phyloP scores from a whole-genome alignment of 23 red algal genomes.

The Gracilaria domingensis region DNA sequence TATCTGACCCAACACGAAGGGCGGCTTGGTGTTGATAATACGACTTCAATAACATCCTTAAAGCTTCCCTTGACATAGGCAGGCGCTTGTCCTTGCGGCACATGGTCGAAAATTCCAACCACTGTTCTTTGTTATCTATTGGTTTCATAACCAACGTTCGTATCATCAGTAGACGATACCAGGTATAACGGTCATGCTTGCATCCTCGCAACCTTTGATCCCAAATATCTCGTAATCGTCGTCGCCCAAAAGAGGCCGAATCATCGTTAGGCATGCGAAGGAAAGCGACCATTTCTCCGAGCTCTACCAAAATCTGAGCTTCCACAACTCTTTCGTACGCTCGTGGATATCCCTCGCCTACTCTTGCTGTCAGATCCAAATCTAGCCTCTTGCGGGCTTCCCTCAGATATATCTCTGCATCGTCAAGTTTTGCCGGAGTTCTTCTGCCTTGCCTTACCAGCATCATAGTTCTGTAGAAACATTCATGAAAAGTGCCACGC shows the following conservation, averaged over 20 bases:
- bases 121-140: conserved; percentile 76
- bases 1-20: neutral
- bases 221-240: conserved; percentile 80
- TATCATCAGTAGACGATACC: conserved; percentile 93
- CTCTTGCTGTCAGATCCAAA: conserved; percentile 82
- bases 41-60: conserved; percentile 65
- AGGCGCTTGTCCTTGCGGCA: conserved; percentile 79
- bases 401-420: conserved; percentile 55
- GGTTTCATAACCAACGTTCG: conserved; percentile 86
- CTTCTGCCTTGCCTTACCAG: conserved; percentile 63
- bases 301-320: conserved; percentile 88
- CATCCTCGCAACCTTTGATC: conserved; percentile 77
- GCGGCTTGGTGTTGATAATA: conserved; percentile 19
- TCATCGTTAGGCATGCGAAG: conserved; percentile 48
- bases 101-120: conserved; percentile 89
- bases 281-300: conserved; percentile 87
- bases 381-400: conserved; percentile 83
- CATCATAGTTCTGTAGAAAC: conserved; percentile 82
- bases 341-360: conserved; percentile 94
- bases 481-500: conserved; percentile 55
- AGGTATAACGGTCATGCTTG: conserved; percentile 82
- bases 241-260: conserved; percentile 36
- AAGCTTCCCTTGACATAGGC: conserved; percentile 90
- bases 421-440: conserved; percentile 54
- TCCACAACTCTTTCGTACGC: conserved; percentile 90